Percentiles rank a stretch among this genome's conserved stretches.
phyloP scores from a whole-genome alignment of 805 yeast species.

The Danielia oregonensis region DNA sequence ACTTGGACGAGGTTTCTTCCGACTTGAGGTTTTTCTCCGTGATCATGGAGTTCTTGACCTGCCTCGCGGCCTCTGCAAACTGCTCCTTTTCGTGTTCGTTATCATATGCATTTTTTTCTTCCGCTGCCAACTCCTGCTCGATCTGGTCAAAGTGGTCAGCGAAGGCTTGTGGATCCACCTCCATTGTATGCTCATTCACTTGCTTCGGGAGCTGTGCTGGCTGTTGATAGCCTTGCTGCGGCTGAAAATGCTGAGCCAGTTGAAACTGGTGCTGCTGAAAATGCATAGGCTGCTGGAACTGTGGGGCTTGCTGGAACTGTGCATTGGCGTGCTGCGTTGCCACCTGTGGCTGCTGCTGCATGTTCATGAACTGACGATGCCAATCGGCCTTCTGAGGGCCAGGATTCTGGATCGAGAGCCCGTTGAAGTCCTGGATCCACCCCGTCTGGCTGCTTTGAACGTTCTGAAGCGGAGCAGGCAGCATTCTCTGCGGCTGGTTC shows the following conservation, averaged over 20 bases:
- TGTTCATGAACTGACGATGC: conserved; percentile 25
- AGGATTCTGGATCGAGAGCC: conserved; percentile 8
- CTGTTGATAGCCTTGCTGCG: neutral
- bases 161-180: conserved; percentile 22
- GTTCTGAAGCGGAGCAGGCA: too few species aligned
- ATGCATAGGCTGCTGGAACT: neutral
- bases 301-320: conserved; percentile 20
- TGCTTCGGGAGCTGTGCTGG: neutral
- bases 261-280: neutral
- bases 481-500: too few species aligned
- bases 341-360: conserved; percentile 4
- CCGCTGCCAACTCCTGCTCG: conserved; percentile 23
- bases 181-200: conserved; percentile 4
- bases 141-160: conserved; percentile 32
- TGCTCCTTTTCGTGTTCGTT: conserved; percentile 27
- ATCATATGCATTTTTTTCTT: conserved; percentile 5
- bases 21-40: conserved; percentile 19
- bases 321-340: neutral
- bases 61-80: conserved; percentile 39
- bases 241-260: neutral
- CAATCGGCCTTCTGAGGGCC: conserved; percentile 15
- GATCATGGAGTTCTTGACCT: conserved; percentile 36
- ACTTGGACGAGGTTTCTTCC: conserved; percentile 26
- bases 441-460: too few species aligned
- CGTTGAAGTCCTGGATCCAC: conserved; percentile 15